These are phyloP conservation scores for Helotiales sp. DNA, from an alignment of 2,329 filamentous ascomycete genomes.

Conservation along the genomic window DNA sequence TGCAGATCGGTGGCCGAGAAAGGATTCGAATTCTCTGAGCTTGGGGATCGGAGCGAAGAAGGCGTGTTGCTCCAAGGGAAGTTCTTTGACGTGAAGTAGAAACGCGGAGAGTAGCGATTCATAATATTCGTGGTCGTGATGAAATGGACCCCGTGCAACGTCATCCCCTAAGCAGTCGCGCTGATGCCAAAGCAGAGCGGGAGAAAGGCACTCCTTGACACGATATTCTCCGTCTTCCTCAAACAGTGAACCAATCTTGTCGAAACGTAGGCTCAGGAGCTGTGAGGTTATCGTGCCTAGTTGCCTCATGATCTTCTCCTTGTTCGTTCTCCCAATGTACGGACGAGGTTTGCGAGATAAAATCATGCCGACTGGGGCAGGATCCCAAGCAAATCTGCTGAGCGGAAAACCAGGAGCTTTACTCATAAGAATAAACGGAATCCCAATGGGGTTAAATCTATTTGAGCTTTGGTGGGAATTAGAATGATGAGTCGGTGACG, in stretches of 20 bases:
- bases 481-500: neutral
- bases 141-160: constrained; percentile 40
- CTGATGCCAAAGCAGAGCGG: neutral
- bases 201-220: constrained; percentile 19
- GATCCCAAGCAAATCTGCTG: constrained; percentile 20
- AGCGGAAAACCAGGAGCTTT: constrained; percentile 26
- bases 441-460: neutral
- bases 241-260: constrained; percentile 26
- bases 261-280: constrained; percentile 22
- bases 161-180: neutral
- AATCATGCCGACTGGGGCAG: constrained; percentile 13
- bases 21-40: constrained; percentile 32
- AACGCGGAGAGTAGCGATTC: constrained; percentile 37
- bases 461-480: neutral
- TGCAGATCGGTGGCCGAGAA: constrained; percentile 30
- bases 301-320: neutral
- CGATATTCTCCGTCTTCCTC: constrained; percentile 20
- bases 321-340: neutral
- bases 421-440: constrained; percentile 9
- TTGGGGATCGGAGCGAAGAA: constrained; percentile 43
- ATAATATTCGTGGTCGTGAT: constrained; percentile 36
- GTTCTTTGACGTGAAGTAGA: constrained; percentile 36
- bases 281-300: neutral
- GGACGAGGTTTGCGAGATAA: constrained; percentile 11
- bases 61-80: constrained; percentile 36